These are phyloP conservation scores for Helianthus tuberosus DNA, from an alignment of 129 eudicot genomes.

Conservation along the genomic window DNA sequence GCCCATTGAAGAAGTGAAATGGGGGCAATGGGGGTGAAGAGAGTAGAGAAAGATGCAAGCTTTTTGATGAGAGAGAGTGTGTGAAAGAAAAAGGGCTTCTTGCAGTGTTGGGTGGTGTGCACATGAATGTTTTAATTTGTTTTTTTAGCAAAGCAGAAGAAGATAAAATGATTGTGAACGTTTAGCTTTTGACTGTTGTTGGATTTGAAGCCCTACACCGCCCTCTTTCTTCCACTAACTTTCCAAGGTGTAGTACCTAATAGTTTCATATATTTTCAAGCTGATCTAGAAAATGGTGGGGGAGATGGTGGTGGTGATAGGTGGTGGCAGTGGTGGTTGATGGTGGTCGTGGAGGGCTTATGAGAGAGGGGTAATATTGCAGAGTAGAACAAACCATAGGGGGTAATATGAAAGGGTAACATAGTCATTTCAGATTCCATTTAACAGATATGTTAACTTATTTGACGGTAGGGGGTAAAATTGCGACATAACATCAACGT, in stretches of 20 bases:
- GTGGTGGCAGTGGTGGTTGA: no score
- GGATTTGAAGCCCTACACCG: slow-evolving; percentile 37
- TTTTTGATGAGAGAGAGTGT: slow-evolving; percentile 18
- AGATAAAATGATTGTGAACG: slow-evolving; percentile 28
- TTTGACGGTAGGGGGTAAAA: no score
- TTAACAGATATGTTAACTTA: no score
- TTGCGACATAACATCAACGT: no score
- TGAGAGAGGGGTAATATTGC: no score
- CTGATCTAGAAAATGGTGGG: no score
- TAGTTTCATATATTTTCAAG: no score
- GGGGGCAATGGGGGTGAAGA: slow-evolving; percentile 23
- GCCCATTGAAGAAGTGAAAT: slow-evolving; percentile 22
- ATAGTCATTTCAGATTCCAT: no score
- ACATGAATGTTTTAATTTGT: slow-evolving; percentile 38
- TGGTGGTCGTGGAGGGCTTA: no score
- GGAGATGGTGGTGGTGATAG: no score
- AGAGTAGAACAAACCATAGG: no score
- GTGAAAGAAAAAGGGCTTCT: background rate
- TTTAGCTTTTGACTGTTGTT: slow-evolving; percentile 30
- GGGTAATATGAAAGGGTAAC: no score
- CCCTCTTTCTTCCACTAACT: slow-evolving; percentile 4
- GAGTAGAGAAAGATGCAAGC: background rate
- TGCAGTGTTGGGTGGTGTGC: slow-evolving; percentile 43
- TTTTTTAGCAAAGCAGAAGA: slow-evolving; percentile 11
- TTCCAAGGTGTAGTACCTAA: background rate